A percentile compares a stretch with the other conserved stretches of the same genome.
phyloP scores from a whole-genome alignment of 139 green algal species.

The Edaphochlamys debaryana region DNA sequence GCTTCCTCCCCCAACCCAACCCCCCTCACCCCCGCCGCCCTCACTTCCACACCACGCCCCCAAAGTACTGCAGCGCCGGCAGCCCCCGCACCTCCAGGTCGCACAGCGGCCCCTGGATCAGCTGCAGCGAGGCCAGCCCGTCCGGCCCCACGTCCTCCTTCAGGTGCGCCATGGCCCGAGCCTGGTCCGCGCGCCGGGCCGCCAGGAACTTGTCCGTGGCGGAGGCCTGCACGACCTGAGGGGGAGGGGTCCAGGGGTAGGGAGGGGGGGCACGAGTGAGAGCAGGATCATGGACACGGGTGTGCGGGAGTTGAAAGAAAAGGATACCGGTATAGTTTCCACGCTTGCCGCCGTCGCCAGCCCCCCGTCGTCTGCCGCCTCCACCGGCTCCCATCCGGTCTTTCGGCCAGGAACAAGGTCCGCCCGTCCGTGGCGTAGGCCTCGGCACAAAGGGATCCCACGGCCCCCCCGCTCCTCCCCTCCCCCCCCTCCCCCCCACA shows the following conservation, averaged over 20 bases:
- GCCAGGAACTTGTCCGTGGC: slow-evolving; percentile 78
- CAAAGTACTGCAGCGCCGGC: slow-evolving; percentile 96
- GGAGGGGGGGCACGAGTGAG: neutral
- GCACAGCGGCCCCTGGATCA: slow-evolving; percentile 90
- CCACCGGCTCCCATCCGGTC: too few relatives aligned
- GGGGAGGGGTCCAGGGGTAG: neutral
- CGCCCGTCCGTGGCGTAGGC: too few relatives aligned
- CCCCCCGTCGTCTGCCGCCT: too few relatives aligned
- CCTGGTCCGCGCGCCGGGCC: slow-evolving; percentile 83
- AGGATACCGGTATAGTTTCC: too few relatives aligned
- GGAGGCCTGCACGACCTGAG: slow-evolving; percentile 58
- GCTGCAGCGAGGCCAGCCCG: slow-evolving; percentile 66
- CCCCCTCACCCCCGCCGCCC: neutral
- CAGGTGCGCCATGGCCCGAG: slow-evolving; percentile 82
- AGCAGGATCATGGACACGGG: neutral
- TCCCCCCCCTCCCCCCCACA: neutral
- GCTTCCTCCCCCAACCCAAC: too few relatives aligned
- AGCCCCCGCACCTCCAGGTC: slow-evolving; percentile 94
- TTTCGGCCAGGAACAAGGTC: too few relatives aligned
- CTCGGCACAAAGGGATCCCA: too few relatives aligned
- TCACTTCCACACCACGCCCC: slow-evolving; percentile 85
- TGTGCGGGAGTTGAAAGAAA: neutral
- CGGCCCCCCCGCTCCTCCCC: too few relatives aligned
- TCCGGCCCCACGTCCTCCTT: slow-evolving; percentile 73
- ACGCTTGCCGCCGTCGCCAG: too few relatives aligned